Evolutionary conservation across 192 early-diverging fungal species (phyloP), one percentile per base, ranked within the genome.

Genomic region (Coemansia sp.): DNA sequence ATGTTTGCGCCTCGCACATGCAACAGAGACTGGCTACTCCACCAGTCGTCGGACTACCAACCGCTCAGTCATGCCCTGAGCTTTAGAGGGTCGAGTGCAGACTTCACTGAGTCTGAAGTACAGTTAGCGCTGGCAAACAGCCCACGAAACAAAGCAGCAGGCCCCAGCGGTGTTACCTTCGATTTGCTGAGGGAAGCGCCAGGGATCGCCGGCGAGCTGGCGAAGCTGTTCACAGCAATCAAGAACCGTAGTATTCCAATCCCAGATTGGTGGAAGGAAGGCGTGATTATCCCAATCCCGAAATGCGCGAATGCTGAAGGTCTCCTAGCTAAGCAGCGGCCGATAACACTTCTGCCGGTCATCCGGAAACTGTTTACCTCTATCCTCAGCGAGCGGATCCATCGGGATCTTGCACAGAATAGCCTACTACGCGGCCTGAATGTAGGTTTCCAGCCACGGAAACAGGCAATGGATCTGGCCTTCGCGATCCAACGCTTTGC

Each of bases 401-500:
- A 36, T 15, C 0, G 1, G 0, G 57, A 56, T 2, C 36, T 67
- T 5, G 45, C 5, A 0, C 14, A 46, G 2, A 15, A 17, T 0
- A 50, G 22, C 6, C 14, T 29, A 15, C 58, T 67, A 7, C 4
- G 4, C 2, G 57, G 42, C 17, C 40, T n/a, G 0, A 67, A 67
- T 23, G 45, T 61, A 4, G 59, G 49, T 2, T 67, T 67, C 59
- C 50, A 36, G 22, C 59, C 49, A 4, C 23, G 36, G 38, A 60
- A 61, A 36, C 35, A 48, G 14, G 66, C 59, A 0, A 67, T 58
- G n/a, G 66, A 67, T 29, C 38, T 67, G 15, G 59, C 41, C 1
- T 54, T 61, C 45, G 8, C 53, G 25, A 46, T 61, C 17, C 59
- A 67, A 23, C 9, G 49, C 8, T 41, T 49, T n/a, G 40, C 40